A percentile compares a stretch with the other conserved stretches of the same genome.
These are phyloP conservation scores for Cardamine resedifolia DNA, from an alignment of 345 rosid species.

Conservation along the genomic window DNA sequence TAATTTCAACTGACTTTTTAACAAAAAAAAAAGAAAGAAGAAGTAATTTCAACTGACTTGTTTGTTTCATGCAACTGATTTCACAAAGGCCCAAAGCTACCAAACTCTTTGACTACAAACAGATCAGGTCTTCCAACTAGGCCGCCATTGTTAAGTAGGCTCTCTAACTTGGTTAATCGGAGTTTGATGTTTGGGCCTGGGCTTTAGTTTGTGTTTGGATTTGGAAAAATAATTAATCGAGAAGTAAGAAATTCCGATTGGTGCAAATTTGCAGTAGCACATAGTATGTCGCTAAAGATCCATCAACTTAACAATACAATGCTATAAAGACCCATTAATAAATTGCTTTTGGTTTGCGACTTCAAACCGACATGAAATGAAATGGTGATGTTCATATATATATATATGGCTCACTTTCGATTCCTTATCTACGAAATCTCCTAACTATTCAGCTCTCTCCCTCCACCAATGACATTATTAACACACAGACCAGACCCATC, in stretches of 20 bases:
- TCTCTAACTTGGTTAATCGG: not conserved
- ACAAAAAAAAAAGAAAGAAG: no score
- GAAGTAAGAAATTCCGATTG: not conserved
- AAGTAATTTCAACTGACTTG: no score
- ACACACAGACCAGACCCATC: not conserved
- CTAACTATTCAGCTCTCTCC: not conserved
- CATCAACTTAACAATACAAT: no score
- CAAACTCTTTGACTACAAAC: conserved; percentile 10
- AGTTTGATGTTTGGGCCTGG: not conserved
- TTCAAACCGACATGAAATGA: not conserved
- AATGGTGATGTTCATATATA: conserved; percentile 1
- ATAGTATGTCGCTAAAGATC: no score
- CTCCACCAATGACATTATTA: not conserved
- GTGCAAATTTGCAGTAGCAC: no score
- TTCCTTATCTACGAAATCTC: conserved; percentile 40
- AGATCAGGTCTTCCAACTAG: not conserved
- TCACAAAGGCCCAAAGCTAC: not conserved
- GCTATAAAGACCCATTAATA: no score
- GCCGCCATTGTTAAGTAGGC: not conserved
- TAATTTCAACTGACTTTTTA: no score
- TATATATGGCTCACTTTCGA: conserved; percentile 27
- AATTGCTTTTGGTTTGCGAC: no score
- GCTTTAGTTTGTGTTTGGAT: not conserved
- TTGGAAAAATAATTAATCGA: not conserved
- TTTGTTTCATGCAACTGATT: not conserved